A percentile compares a stretch with the other conserved stretches of the same genome.
phyloP scores from a whole-genome alignment of 2,329 filamentous ascomycete species.

The Cladosporium sp. region DNA sequence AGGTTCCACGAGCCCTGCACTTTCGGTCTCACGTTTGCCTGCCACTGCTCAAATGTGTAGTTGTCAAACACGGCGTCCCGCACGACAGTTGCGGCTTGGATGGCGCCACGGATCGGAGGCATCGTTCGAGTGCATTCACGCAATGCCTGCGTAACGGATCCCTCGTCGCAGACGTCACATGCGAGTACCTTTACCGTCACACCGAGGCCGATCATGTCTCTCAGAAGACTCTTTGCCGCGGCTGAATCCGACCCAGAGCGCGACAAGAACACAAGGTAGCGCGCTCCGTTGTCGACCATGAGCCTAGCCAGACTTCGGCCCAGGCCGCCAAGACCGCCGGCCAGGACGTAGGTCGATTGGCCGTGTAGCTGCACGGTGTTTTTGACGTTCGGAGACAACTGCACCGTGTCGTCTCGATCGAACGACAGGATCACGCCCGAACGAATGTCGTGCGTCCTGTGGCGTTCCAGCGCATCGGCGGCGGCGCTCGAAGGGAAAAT shows the following conservation, averaged over 20 bases:
- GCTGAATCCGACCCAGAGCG: not conserved
- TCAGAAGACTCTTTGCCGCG: not conserved
- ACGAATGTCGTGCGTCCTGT: not conserved
- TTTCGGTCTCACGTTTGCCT: conserved; percentile 21
- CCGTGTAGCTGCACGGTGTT: not conserved
- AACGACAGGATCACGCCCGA: not conserved
- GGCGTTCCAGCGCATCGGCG: not conserved
- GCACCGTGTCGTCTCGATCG: not conserved
- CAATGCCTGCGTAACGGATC: not conserved
- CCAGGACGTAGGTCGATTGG: not conserved
- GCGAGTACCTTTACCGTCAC: not conserved
- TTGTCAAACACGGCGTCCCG: conserved; percentile 19
- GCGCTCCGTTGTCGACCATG: not conserved
- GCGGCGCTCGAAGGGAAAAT: not conserved
- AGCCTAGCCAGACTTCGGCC: not conserved
- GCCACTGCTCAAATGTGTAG: conserved; percentile 23
- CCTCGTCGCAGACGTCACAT: not conserved
- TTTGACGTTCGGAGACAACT: not conserved
- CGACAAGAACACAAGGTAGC: not conserved
- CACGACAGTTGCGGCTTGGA: conserved; percentile 35
- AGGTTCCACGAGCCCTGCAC: conserved; percentile 28
- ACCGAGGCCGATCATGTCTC: not conserved
- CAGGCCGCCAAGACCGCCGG: conserved; percentile 3
- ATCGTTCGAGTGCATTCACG: not conserved
- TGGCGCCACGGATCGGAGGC: conserved; percentile 12